Evolutionary conservation across 768 basidiomycete species (phyloP), one percentile per base, ranked within the genome.

Genomic region (Lactarius trivialis): DNA sequence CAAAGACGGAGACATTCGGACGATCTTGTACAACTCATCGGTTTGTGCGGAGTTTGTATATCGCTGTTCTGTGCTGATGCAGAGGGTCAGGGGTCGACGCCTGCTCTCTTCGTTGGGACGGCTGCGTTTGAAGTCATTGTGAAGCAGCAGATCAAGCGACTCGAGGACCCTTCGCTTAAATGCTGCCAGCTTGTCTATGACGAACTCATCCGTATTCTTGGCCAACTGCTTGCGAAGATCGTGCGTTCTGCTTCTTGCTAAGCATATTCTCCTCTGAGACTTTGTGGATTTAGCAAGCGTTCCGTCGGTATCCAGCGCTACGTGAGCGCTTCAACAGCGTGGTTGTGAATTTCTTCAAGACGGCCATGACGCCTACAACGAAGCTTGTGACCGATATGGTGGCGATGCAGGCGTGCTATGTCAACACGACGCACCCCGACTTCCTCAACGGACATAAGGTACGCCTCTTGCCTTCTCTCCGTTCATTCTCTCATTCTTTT

Each of bases 391-490:
- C 82, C 11, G 96, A 99, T 68, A 84, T 99, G 78, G 94, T 98
- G 56, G 75, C 91, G 89, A 98, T 98, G 94, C 96, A 98, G 78
- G 93, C 95, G 39, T 96, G 93, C 73, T 99, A 98, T 72, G 89
- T 99, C 70, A 99, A 99, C 77, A 98, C 97, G 15, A 98, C 96
- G 1, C 97, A 99, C 72, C 97, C 97, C 1, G 97, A 99, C 76
- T 98, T 99, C 77, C 83, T 99, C 71, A 91, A 86, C 65, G 97
- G 97, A 26, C 96, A 99, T 77, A 94, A 89, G 77, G 89, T 81
- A 58, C 41, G 70, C 69, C 19, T 45, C 8, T 26, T 26, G 12
- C 9, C 26, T 14, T 49, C 52, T 19, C 24, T 17, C 8, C 21
- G 4, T 45, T 41, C 36, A 41, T 58, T n/a, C 37, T n/a, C 32